Conservation (phyloP, 805 yeast species). For the Kodamaea laetipori region DNA sequence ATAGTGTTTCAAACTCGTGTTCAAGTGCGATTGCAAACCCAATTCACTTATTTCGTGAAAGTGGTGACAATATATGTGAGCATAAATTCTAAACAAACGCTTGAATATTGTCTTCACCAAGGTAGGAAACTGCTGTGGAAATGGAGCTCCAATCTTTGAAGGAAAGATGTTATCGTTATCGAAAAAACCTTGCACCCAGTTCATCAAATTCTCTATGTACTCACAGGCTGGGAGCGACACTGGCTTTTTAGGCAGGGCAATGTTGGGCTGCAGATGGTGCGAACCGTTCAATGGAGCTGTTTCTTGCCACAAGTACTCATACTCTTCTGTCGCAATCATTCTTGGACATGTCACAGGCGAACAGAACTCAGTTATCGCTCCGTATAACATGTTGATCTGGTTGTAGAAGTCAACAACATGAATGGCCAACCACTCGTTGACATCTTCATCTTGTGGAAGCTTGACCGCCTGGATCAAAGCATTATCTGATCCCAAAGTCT, state of each 20-base stretch:
- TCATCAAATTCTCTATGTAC: slow-evolving; percentile 89
- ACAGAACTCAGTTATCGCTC: slow-evolving; percentile 94
- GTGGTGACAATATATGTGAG: slow-evolving; percentile 97
- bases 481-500: slow-evolving; percentile 90
- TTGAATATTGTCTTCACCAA: slow-evolving; percentile 85
- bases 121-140: slow-evolving; percentile 79
- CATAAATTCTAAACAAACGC: slow-evolving; percentile 89
- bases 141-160: slow-evolving; percentile 84
- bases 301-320: slow-evolving; percentile 97
- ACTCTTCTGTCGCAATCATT: slow-evolving; percentile 97
- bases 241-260: slow-evolving; percentile 59
- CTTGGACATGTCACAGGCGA: slow-evolving; percentile 93
- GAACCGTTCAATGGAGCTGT: slow-evolving; percentile 32
- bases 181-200: slow-evolving; percentile 90
- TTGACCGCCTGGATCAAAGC: slow-evolving; percentile 91
- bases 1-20: slow-evolving; percentile 93
- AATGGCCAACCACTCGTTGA: slow-evolving; percentile 94
- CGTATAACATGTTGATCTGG: slow-evolving; percentile 94
- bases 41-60: slow-evolving; percentile 92
- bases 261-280: slow-evolving; percentile 31
- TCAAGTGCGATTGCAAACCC: slow-evolving; percentile 88
- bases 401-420: slow-evolving; percentile 97
- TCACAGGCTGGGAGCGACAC: slow-evolving; percentile 91
- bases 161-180: slow-evolving; percentile 93
- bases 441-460: slow-evolving; percentile 88